Evolutionary conservation across 2,329 filamentous ascomycete species (phyloP), one percentile per base, ranked within the genome.

Genomic region (Graphilbum sp.): DNA sequence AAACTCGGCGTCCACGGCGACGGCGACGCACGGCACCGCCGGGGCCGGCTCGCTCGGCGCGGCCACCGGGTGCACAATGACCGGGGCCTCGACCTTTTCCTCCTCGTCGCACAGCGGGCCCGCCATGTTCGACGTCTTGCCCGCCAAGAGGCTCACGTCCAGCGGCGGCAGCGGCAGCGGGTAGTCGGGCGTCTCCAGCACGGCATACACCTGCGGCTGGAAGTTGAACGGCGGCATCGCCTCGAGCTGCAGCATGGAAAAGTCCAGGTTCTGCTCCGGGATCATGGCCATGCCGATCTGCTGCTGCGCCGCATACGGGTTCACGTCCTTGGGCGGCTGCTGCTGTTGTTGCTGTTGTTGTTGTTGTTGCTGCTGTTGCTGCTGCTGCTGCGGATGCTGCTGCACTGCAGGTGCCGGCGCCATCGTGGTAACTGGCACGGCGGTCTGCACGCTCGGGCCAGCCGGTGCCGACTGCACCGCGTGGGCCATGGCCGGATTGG

Each of bases 231-330:
- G 51, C 41, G 63, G 62, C 39, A 61, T 56, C 38, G 59, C 54
- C 50, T 70, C 70, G 34, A 86, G 56, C 46, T 54, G 62, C n/a
- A 90, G 67, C 59, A 79, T 72, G 38, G 76, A 73, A 49, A 86
- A 77, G 50, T 92, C 81, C 57, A 86, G 66, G 37, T 62, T 67
- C 48, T 81, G 75, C 58, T 93, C 85, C 2, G 85, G 83, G 34
- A 92, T 75, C 69, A 87, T 80, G 41, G 80, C 74, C 69, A 93
- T 81, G 51, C 77, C 77, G 46, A 87, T 79, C 53, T 82, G 77
- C 46, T 77, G 70, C 43, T 67, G 64, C 39, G 66, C 58, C 31
- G 61, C 57, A 46, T 76, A 77, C 6, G 75, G 65, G 54, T 74
- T 78, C 46, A 72, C 55, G 39, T 86, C 79, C 59, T 83, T 84